Conservation (phyloP, 2,329 filamentous ascomycete species). For the Hypocreales sp. region DNA sequence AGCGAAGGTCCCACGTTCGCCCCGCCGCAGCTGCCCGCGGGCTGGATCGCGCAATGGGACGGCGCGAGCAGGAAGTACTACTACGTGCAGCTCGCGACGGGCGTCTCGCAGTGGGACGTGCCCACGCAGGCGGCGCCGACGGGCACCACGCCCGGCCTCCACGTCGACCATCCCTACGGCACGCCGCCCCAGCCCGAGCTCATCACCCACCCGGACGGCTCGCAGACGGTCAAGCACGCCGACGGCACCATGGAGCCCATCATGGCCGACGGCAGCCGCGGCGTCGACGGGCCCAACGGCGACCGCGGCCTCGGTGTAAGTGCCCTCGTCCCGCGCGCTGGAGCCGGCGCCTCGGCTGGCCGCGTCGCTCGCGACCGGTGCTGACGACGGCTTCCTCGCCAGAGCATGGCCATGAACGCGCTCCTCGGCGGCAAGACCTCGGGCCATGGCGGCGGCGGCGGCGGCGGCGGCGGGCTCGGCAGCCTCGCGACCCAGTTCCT, state of each 20-base stretch:
- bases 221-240: conserved; percentile 42
- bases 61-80: conserved; percentile 49
- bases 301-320: conserved; percentile 53
- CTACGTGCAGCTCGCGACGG: conserved; percentile 57
- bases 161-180: conserved; percentile 46
- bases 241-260: conserved; percentile 47
- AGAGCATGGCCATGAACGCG: conserved; percentile 47
- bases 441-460: conserved; percentile 9
- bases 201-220: conserved; percentile 47
- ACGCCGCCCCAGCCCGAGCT: conserved; percentile 34
- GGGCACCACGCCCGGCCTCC: conserved; percentile 41
- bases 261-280: conserved; percentile 34
- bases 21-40: conserved; percentile 44
- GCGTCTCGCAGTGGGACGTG: conserved; percentile 59
- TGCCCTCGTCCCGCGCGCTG: conserved; percentile 7
- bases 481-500: conserved; percentile 24
- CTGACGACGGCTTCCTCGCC: conserved; percentile 5
- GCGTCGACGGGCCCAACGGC: conserved; percentile 33
- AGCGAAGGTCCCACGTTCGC: conserved; percentile 43
- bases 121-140: conserved; percentile 49
- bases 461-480: conserved; percentile 13
- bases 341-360: no score
- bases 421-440: conserved; percentile 33
- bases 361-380: neutral
- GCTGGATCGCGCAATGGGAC: conserved; percentile 60